Evolutionary conservation across 2,329 filamentous ascomycete genomes (phyloP).

Genomic region (Colletotrichum sp.): DNA sequence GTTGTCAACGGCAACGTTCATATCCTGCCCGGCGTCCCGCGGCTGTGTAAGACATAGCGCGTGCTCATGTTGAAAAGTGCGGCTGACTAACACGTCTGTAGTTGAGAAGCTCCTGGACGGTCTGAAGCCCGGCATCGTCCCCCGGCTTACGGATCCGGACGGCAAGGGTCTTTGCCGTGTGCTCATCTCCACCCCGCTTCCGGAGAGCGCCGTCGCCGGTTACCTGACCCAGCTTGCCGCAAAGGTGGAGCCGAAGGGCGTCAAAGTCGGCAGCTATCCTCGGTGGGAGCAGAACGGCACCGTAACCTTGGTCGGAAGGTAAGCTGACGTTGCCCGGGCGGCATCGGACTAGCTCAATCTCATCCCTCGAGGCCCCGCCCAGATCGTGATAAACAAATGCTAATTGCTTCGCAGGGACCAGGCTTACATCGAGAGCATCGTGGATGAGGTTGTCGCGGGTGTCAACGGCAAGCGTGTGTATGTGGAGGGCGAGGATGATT

Average conservation of each 20-base stretch:
- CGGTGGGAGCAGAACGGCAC: slow-evolving; percentile 92
- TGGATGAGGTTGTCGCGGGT: slow-evolving; percentile 77
- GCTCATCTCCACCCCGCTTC: slow-evolving; percentile 84
- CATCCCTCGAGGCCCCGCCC: background rate
- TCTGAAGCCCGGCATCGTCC: slow-evolving; percentile 72
- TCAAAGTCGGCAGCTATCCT: slow-evolving; percentile 97
- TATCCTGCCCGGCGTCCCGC: slow-evolving; percentile 88
- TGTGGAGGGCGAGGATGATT: slow-evolving; percentile 75
- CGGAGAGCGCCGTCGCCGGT: slow-evolving; percentile 83
- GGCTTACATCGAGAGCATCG: slow-evolving; percentile 78
- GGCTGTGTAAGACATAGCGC: slow-evolving; percentile 63
- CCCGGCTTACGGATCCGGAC: slow-evolving; percentile 78
- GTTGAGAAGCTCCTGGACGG: slow-evolving; percentile 79
- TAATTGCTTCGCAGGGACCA: slow-evolving; percentile 60
- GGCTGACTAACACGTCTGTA: slow-evolving; percentile 27
- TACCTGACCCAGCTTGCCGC: slow-evolving; percentile 82
- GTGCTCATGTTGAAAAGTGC: background rate
- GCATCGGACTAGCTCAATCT: background rate
- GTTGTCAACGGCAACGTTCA: slow-evolving; percentile 94
- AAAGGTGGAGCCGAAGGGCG: slow-evolving; percentile 73
- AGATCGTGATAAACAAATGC: background rate
- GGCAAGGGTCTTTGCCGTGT: slow-evolving; percentile 82
- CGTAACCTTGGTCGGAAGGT: slow-evolving; percentile 81
- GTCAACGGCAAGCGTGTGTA: slow-evolving; percentile 75
- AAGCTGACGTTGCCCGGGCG: slow-evolving; percentile 24